Evolutionary conservation across 805 yeast species (phyloP).

Genomic region (Nakazawaea wyomingensis): DNA sequence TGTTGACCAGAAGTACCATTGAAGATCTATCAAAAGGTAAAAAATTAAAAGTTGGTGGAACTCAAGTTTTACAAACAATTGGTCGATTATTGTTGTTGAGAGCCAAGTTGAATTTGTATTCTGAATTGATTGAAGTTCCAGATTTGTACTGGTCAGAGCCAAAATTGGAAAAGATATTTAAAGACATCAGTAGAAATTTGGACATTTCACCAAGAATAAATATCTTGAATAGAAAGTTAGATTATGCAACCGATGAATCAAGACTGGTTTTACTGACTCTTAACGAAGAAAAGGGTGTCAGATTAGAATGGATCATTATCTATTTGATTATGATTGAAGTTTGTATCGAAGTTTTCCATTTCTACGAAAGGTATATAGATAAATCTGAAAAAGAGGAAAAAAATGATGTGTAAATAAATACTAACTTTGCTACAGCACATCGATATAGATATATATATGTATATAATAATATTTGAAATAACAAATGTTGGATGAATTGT

Average conservation of each 20-base stretch:
- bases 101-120: conserved; percentile 79
- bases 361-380: conserved; percentile 45
- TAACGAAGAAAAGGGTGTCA: conserved; percentile 68
- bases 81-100: conserved; percentile 73
- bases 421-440: too few species aligned
- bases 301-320: conserved; percentile 87
- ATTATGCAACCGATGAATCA: conserved; percentile 87
- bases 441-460: background rate
- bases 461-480: too few species aligned
- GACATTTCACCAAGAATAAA: conserved; percentile 76
- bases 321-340: conserved; percentile 81
- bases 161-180: conserved; percentile 69
- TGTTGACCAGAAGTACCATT: conserved; percentile 56
- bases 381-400: background rate
- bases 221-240: conserved; percentile 78
- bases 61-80: conserved; percentile 61
- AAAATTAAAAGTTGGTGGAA: conserved; percentile 44
- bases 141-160: conserved; percentile 95
- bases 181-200: conserved; percentile 60
- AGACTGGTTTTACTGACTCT: conserved; percentile 69
- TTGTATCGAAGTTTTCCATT: conserved; percentile 71
- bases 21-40: conserved; percentile 62
- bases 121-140: conserved; percentile 87
- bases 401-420: too few species aligned
- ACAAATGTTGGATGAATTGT: too few species aligned